phyloP scores from a whole-genome alignment of 176 grass and related monocot genomes.

The Bromus sterilis region DNA sequence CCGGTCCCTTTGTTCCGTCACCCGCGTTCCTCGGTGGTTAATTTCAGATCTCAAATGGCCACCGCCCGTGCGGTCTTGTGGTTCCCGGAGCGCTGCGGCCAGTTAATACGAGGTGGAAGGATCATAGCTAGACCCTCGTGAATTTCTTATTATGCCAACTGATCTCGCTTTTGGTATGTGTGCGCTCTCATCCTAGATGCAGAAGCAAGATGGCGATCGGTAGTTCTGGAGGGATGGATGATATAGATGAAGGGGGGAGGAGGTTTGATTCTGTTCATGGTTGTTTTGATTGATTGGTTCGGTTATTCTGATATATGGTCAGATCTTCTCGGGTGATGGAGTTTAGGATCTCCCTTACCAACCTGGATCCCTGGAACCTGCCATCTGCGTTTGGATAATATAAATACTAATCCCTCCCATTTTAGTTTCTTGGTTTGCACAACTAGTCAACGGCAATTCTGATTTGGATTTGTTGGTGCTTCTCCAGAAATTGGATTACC shows the following conservation, averaged over 20 bases:
- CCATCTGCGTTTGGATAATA: background rate
- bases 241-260: background rate
- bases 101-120: background rate
- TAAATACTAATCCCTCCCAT: background rate
- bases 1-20: constrained; percentile 5
- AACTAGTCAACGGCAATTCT: background rate
- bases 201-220: no score
- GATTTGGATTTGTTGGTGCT: background rate
- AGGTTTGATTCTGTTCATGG: constrained; percentile 10
- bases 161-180: constrained; percentile 3
- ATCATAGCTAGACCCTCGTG: background rate
- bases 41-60: background rate
- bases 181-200: background rate
- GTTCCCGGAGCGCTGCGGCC: background rate
- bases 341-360: background rate
- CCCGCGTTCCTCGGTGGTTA: background rate
- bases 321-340: background rate
- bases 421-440: background rate
- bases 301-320: background rate
- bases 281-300: background rate
- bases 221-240: no score
- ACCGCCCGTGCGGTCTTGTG: background rate
- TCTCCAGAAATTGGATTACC: background rate
- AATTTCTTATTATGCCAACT: background rate
- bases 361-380: background rate